Conservation (phyloP, 1,284 basidiomycete species). For the Fistulina hepatica region DNA sequence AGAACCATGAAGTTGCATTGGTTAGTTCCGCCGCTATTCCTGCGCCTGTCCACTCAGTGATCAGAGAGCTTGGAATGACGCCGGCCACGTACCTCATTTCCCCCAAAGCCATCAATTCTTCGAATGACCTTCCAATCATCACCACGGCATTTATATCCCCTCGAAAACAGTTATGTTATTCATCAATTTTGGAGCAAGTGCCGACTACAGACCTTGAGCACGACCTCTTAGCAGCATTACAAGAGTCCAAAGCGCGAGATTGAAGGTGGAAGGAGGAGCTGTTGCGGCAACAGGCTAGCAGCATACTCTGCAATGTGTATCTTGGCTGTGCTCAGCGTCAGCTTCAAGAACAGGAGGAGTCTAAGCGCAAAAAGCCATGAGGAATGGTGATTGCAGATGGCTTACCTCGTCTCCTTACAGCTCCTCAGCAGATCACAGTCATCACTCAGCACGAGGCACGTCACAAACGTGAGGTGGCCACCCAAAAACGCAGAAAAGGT, state of each 20-base stretch:
- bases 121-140: conserved; percentile 6
- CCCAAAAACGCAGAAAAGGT: conserved; percentile 2
- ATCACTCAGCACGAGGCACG: conserved; percentile 4
- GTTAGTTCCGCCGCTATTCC: conserved; percentile 1
- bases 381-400: conserved; percentile 14
- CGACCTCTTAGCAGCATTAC: conserved; percentile 10
- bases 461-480: conserved; percentile 6
- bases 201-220: conserved; percentile 12
- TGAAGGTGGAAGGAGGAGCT: conserved; percentile 9
- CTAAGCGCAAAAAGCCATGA: conserved; percentile 15
- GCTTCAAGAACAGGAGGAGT: conserved; percentile 15
- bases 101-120: conserved; percentile 11
- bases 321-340: conserved; percentile 11
- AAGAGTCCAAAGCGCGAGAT: conserved; percentile 7
- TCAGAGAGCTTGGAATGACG: not conserved
- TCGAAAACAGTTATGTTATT: conserved; percentile 3
- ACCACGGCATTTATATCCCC: conserved; percentile 7
- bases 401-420: conserved; percentile 13
- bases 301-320: conserved; percentile 15
- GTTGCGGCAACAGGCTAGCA: conserved; percentile 11
- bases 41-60: not conserved
- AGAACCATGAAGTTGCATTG: not conserved
- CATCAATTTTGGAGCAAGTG: conserved; percentile 5
- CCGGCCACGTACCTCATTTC: conserved; percentile 8
- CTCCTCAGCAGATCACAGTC: conserved; percentile 9